phyloP scores from a whole-genome alignment of 768 basidiomycete species.

The Lentinus brumalis region DNA sequence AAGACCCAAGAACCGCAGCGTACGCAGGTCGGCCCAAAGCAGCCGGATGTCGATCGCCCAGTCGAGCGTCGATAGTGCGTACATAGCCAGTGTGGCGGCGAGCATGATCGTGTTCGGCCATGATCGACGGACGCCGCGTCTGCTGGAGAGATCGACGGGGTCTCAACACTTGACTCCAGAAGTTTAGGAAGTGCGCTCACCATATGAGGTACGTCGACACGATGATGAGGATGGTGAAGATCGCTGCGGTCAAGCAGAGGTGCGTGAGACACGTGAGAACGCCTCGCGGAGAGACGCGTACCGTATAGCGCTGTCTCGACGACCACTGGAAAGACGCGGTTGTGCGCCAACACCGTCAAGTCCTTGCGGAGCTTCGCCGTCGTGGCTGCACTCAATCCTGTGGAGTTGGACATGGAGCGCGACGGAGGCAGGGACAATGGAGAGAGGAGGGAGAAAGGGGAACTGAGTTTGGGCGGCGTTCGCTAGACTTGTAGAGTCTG shows the following conservation, averaged over 20 bases:
- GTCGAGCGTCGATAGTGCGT: conserved; percentile 4
- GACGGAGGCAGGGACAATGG: background rate
- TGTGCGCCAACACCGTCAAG: background rate
- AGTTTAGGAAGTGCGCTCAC: background rate
- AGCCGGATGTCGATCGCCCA: conserved; percentile 5
- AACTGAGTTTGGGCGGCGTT: background rate
- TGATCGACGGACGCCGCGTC: background rate
- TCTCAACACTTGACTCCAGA: background rate
- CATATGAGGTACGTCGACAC: background rate
- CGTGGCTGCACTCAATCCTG: background rate
- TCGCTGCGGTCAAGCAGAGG: background rate
- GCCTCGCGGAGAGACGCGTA: background rate
- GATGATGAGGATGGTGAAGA: background rate
- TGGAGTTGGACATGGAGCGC: background rate
- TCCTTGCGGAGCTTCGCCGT: background rate
- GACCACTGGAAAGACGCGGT: background rate
- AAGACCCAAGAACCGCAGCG: background rate
- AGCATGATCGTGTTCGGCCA: conserved; percentile 3
- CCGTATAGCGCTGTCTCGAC: conserved; percentile 3
- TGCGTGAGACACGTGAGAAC: background rate
- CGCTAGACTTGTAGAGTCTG: background rate
- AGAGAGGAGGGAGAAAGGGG: background rate
- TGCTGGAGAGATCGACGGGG: background rate
- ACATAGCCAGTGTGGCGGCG: background rate
- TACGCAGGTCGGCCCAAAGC: background rate